phyloP scores from a whole-genome alignment of 75 land plant genomes.

The Sequoiadendron giganteum region DNA sequence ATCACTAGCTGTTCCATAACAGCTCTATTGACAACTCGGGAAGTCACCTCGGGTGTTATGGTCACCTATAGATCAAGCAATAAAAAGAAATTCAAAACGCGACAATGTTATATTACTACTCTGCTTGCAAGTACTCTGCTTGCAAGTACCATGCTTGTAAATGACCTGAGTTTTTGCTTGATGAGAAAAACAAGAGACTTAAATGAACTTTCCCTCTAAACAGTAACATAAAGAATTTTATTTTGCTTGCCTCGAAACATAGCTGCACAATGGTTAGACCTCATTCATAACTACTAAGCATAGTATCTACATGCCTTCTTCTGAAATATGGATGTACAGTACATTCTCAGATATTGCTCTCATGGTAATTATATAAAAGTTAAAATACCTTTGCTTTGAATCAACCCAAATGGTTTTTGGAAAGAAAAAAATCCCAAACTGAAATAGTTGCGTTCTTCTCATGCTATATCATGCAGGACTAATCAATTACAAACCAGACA shows the following conservation, averaged over 20 bases:
- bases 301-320: too few relatives aligned
- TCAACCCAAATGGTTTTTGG: too few relatives aligned
- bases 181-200: background rate
- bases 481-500: too few relatives aligned
- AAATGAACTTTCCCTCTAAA: background rate
- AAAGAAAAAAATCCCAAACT: too few relatives aligned
- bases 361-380: too few relatives aligned
- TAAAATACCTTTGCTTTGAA: too few relatives aligned
- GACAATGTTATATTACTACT: background rate
- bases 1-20: constrained; percentile 59
- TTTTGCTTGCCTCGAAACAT: background rate
- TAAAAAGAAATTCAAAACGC: background rate
- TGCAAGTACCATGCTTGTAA: background rate
- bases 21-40: constrained; percentile 50
- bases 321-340: too few relatives aligned
- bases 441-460: too few relatives aligned
- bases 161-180: background rate
- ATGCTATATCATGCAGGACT: too few relatives aligned
- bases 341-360: too few relatives aligned
- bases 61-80: constrained; percentile 47
- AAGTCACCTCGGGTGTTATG: constrained; percentile 72
- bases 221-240: background rate
- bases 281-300: background rate
- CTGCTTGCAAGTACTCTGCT: background rate
- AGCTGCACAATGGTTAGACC: background rate